Base-by-base conservation (phyloP, 768 basidiomycete genomes). In the Lyophyllum semitale region DNA sequence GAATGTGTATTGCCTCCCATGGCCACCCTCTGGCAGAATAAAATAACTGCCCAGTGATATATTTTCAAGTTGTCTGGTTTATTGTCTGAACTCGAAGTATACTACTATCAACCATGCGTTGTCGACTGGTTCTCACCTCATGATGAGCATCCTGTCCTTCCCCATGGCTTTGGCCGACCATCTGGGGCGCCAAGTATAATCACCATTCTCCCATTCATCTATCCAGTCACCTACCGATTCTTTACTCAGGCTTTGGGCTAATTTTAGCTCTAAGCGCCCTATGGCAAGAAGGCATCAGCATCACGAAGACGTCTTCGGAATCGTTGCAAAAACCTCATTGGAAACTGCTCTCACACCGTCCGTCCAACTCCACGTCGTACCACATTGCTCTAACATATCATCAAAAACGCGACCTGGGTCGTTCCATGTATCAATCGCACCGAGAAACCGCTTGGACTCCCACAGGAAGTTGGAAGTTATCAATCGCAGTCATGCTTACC, bases 191-290 rank as follows among this genome's bases (percentile, higher is more conserved):
- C 23, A 13, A n/a, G 13, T n/a, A n/a, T n/a, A n/a, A n/a, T 17
- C 22, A 37, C 32, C 13, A 18, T n/a, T 3, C 15, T 11, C 23
- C 11, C 26, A 18, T 37, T 7, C 38, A 42, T 43, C 51, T 45
- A 9, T 52, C 35, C 51, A 42, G 51, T 52, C 40, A n/a, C 29
- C 41, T 44, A 52, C 42, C 27, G 51, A 33, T 51, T 44, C 13
- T 52, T 52, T 45, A 33, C 51, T 42, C 51, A 52, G 41, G 51
- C 38, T 41, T n/a, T n/a, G n/a, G n/a, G n/a, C 51, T 44, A 51
- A 52, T 35, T 52, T 43, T 52, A 45, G 51, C 29, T 22, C 22
- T 40, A 22, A 44, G 22, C 41, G 51, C 29, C 30, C 41, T 45
- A 42, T 42, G 37, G 40, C 40, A 41, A 30, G 50, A 29, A 48